Evolutionary conservation across 2,329 filamentous ascomycete genomes (phyloP).

Genomic region (Keithomyces neogunnii): DNA sequence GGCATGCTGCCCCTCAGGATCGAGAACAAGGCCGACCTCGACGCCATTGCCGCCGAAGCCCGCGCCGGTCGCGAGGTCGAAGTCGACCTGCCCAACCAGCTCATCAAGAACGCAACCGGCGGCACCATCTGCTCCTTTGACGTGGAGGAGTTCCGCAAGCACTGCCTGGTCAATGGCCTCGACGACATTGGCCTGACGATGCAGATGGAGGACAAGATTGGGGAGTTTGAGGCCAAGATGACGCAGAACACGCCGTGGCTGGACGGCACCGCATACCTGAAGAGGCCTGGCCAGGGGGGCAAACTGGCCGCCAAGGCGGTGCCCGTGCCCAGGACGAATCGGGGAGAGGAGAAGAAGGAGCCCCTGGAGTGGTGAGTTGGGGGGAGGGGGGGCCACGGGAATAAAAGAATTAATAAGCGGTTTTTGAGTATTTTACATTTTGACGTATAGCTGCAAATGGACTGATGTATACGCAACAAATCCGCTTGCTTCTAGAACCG

Average conservation of each 20-base stretch:
- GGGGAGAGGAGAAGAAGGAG: conserved; percentile 74
- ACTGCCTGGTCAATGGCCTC: conserved; percentile 86
- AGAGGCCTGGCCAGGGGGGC: conserved; percentile 38
- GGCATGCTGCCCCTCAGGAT: conserved; percentile 89
- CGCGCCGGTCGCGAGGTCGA: conserved; percentile 75
- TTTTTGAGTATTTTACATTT: no score
- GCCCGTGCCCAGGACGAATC: conserved; percentile 80
- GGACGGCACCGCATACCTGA: conserved; percentile 77
- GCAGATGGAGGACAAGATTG: conserved; percentile 84
- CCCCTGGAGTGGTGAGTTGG: conserved; percentile 73
- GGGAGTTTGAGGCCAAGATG: conserved; percentile 70
- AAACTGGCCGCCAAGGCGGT: conserved; percentile 50
- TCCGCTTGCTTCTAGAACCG: no score
- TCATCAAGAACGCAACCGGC: conserved; percentile 68
- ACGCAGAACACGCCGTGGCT: conserved; percentile 80
- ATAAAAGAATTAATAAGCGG: no score
- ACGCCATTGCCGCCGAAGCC: conserved; percentile 68
- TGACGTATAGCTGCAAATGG: no score
- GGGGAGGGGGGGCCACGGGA: no score
- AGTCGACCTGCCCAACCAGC: conserved; percentile 78
- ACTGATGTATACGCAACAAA: no score
- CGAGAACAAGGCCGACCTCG: conserved; percentile 54
- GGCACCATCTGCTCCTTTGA: conserved; percentile 71
- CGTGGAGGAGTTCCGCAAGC: conserved; percentile 87
- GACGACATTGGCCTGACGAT: conserved; percentile 95